These are phyloP conservation scores for Cyclocybe aegerita DNA, from an alignment of 768 basidiomycete species.

Conservation along the genomic window DNA sequence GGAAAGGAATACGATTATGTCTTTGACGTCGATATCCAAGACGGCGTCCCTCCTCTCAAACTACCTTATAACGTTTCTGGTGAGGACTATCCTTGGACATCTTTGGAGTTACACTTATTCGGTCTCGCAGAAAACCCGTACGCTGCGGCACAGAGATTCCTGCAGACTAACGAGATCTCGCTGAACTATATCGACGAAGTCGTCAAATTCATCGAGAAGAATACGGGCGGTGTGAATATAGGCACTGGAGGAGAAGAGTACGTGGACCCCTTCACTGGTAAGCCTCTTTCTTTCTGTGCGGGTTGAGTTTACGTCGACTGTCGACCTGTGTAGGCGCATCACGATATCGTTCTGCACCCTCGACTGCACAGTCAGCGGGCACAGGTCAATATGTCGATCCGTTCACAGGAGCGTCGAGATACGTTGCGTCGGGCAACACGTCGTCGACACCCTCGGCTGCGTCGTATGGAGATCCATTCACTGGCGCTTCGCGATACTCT, in stretches of 20 bases:
- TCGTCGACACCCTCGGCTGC: slow-evolving; percentile 28
- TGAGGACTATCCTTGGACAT: slow-evolving; percentile 29
- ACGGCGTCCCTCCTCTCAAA: slow-evolving; percentile 90
- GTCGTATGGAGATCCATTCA: slow-evolving; percentile 64
- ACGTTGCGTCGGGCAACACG: slow-evolving; percentile 48
- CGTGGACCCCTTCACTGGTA: slow-evolving; percentile 91
- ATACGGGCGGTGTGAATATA: slow-evolving; percentile 75
- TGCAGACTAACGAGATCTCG: slow-evolving; percentile 82
- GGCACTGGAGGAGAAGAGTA: slow-evolving; percentile 59
- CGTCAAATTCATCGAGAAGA: slow-evolving; percentile 91
- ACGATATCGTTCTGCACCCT: slow-evolving; percentile 49
- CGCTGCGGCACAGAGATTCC: slow-evolving; percentile 84
- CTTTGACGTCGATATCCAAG: slow-evolving; percentile 97
- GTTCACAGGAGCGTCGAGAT: slow-evolving; percentile 71
- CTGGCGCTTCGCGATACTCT: slow-evolving; percentile 65
- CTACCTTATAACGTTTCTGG: slow-evolving; percentile 91
- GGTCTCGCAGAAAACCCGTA: slow-evolving; percentile 79
- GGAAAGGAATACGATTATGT: slow-evolving; percentile 99
- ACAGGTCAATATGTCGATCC: slow-evolving; percentile 57
- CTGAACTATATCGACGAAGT: slow-evolving; percentile 84
- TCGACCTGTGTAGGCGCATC: slow-evolving; percentile 48
- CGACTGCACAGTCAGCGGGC: slow-evolving; percentile 21
- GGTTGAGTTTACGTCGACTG: background rate
- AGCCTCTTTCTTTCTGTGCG: slow-evolving; percentile 5
- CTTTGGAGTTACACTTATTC: background rate